A percentile compares a stretch with the other conserved stretches of the same genome.
These are phyloP conservation scores for Monascus ruber DNA, from an alignment of 2,329 filamentous ascomycete species.

Conservation along the genomic window DNA sequence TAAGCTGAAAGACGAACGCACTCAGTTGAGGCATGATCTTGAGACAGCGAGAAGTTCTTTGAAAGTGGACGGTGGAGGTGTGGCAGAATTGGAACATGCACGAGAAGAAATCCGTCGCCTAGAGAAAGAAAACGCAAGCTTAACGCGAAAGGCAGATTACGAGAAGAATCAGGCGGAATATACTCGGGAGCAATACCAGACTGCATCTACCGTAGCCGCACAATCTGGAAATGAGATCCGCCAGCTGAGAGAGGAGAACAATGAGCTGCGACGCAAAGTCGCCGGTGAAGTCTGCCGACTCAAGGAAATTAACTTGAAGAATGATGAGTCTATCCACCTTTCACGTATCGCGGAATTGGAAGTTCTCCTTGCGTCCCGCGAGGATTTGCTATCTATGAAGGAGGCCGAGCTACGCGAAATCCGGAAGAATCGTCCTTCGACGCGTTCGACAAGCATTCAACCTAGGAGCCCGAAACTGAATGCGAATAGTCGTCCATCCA, in stretches of 20 bases:
- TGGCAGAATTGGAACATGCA: constrained; percentile 30
- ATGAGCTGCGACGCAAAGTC: constrained; percentile 24
- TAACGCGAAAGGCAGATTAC: constrained; percentile 29
- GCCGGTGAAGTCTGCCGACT: constrained; percentile 26
- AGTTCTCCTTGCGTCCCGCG: constrained; percentile 21
- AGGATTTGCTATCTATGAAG: constrained; percentile 29
- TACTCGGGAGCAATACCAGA: constrained; percentile 36
- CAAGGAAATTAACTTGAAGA: constrained; percentile 26
- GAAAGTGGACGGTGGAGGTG: constrained; percentile 27
- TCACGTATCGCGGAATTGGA: constrained; percentile 29
- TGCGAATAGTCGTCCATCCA: constrained; percentile 27
- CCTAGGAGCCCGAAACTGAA: constrained; percentile 31
- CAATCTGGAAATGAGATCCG: constrained; percentile 28
- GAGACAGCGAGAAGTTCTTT: constrained; percentile 28
- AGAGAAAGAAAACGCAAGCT: constrained; percentile 20
- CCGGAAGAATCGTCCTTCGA: constrained; percentile 33
- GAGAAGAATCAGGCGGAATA: constrained; percentile 35
- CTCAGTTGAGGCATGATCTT: constrained; percentile 26
- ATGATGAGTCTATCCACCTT: constrained; percentile 22
- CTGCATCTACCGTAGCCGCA: constrained; percentile 32
- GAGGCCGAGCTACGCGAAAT: constrained; percentile 36
- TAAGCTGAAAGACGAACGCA: constrained; percentile 31
- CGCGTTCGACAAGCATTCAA: constrained; percentile 31
- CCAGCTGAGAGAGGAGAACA: constrained; percentile 27
- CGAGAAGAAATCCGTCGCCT: constrained; percentile 29